Conservation (phyloP, 495 filamentous ascomycete genomes). For the Tuber calosporum region DNA sequence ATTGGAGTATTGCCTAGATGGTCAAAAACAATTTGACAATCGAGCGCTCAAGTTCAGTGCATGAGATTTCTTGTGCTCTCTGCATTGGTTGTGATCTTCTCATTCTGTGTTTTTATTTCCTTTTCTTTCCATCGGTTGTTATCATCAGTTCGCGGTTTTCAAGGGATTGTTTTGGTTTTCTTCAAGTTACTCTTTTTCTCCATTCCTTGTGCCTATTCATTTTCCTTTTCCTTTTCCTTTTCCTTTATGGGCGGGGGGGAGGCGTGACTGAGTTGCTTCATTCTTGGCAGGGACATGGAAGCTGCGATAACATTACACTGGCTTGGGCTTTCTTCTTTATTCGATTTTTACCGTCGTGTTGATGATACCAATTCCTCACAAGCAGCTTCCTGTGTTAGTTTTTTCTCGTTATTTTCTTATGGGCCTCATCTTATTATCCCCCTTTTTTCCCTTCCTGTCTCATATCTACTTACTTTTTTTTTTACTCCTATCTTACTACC, state of each 20-base stretch:
- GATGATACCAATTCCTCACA: conserved; percentile 3
- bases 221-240: conserved; percentile 31
- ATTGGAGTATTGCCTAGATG: conserved; percentile 24
- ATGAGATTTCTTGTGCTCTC: conserved; percentile 33
- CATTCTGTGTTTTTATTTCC: conserved; percentile 26
- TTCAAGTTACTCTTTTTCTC: conserved; percentile 18
- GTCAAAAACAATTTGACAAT: conserved; percentile 13
- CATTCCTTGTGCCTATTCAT: conserved; percentile 39
- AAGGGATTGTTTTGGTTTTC: conserved; percentile 38
- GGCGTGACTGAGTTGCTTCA: conserved; percentile 38
- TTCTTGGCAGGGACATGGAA: conserved; percentile 27
- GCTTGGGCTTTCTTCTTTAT: conserved; percentile 15
- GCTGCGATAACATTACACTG: conserved; percentile 31
- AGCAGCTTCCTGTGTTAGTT: conserved; percentile 12
- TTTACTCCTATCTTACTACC: conserved; percentile 12
- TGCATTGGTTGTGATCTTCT: conserved; percentile 37
- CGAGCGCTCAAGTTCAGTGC: conserved; percentile 27
- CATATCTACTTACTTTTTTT: conserved; percentile 26
- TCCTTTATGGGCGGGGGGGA: conserved; percentile 19
- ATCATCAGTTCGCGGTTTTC: conserved; percentile 32
- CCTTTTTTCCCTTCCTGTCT: conserved; percentile 24
- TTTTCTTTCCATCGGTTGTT: conserved; percentile 27
- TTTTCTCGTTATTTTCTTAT: conserved; percentile 24
- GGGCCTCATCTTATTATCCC: conserved; percentile 12
- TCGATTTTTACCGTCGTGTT: conserved; percentile 19